Evolutionary conservation across 1,284 basidiomycete genomes (phyloP), one percentile per base, ranked within the genome.

Genomic region (Naganishia sp.): DNA sequence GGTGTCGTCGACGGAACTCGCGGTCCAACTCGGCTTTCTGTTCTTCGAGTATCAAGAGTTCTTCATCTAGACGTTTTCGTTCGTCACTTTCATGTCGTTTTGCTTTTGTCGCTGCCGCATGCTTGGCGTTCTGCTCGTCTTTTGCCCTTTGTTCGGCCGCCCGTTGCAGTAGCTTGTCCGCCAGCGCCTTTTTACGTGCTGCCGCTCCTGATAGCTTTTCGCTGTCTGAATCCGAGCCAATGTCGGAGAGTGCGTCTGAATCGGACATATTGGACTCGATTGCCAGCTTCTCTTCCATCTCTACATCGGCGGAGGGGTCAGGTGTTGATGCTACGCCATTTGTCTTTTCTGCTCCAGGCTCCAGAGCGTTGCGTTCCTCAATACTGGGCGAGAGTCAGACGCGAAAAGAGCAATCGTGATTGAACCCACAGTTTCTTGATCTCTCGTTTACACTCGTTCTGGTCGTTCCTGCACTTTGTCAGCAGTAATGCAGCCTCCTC

Each of bases 381-480:
- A 83, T 75, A 25, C 76, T 78, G 65, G 2, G 31, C 56, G 61
- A n/a, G 15, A 36, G 31, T 64, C n/a, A 44, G 68, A 2, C 18
- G 61, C 28, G 21, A 57, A 55, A 65, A 18, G 44, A 57, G 3
- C 16, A 43, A 18, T 33, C 6, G 23, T 48, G 16, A 15, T 28
- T n/a, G 25, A 18, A 21, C 91, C 81, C 77, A 93, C 91, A 88
- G 84, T 75, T 89, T 87, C 79, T 92, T 94, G 80, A 89, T 89
- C 72, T 88, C 84, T 68, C 94, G 84, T 78, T 94, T 94, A 61
- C 94, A 86, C 71, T 99, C 95, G 44, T 95, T 91, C 78, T 94
- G 92, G 78, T 95, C 92, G 81, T 99, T 99, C 70, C 95, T 83
- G 59, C 96, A 83, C 50, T 94, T 90, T 11, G 96, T 98, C 68